phyloP scores from a whole-genome alignment of 2,329 filamentous ascomycete genomes.

The Penicillium oxalicum region DNA sequence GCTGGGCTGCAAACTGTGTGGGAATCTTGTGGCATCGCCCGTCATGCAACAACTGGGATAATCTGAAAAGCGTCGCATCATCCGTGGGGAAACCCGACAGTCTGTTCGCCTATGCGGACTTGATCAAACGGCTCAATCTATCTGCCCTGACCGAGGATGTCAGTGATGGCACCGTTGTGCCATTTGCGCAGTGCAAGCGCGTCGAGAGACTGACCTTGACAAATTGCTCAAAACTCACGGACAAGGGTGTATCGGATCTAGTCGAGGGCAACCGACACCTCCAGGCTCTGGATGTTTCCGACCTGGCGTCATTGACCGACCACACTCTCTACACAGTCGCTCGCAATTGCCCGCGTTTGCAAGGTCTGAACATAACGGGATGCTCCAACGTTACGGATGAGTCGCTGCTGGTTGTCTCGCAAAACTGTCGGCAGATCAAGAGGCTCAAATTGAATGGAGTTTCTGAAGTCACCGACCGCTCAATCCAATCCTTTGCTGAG shows the following conservation, averaged over 20 bases:
- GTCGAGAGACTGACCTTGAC: constrained; percentile 91
- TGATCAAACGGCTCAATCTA: constrained; percentile 88
- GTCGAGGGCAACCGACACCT: constrained; percentile 73
- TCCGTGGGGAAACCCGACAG: constrained; percentile 67
- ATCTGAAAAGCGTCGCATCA: constrained; percentile 71
- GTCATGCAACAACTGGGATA: constrained; percentile 78
- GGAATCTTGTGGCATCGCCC: constrained; percentile 93
- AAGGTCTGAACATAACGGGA: constrained; percentile 86
- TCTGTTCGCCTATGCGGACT: constrained; percentile 81
- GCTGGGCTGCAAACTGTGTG: constrained; percentile 88
- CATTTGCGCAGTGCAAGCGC: constrained; percentile 77
- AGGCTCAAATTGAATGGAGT: constrained; percentile 93
- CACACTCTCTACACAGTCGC: constrained; percentile 71
- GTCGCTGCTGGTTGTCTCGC: constrained; percentile 72
- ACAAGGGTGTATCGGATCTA: constrained; percentile 72
- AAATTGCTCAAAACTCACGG: constrained; percentile 78
- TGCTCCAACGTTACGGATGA: constrained; percentile 82
- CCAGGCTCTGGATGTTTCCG: constrained; percentile 84
- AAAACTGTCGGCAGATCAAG: constrained; percentile 80
- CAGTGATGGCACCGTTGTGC: constrained; percentile 82
- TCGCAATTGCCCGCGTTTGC: constrained; percentile 72
- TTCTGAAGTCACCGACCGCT: constrained; percentile 71
- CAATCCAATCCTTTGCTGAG: constrained; percentile 77
- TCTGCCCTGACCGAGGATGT: constrained; percentile 69
- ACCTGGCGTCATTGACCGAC: constrained; percentile 73